A percentile compares a stretch with the other conserved stretches of the same genome.
These are phyloP conservation scores for Lablab purpureus DNA, from an alignment of 306 rosid genomes.

Conservation along the genomic window DNA sequence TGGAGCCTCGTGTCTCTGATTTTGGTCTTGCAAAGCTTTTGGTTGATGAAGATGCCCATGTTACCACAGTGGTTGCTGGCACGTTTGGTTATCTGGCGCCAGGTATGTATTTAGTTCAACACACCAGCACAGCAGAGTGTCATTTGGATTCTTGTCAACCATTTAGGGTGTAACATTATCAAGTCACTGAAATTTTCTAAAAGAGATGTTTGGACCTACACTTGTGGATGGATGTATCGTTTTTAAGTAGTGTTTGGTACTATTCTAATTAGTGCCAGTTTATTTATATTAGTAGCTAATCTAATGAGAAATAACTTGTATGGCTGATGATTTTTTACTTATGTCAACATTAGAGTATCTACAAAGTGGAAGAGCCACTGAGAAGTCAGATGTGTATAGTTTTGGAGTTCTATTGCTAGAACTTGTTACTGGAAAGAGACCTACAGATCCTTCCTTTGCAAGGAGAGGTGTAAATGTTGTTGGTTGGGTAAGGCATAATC, in stretches of 20 bases:
- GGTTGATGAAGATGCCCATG: slow-evolving; percentile 94
- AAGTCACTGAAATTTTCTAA: background rate
- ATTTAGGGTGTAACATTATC: background rate
- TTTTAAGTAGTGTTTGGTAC: no score
- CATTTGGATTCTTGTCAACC: slow-evolving; percentile 15
- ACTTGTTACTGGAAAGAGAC: slow-evolving; percentile 97
- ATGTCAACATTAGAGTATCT: slow-evolving; percentile 69
- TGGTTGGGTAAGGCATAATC: slow-evolving; percentile 83
- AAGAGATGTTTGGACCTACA: no score
- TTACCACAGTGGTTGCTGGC: slow-evolving; percentile 98
- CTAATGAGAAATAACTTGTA: background rate
- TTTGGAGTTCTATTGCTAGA: slow-evolving; percentile 93
- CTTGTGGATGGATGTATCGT: no score
- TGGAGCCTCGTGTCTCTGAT: slow-evolving; percentile 92
- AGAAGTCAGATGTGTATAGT: slow-evolving; percentile 95
- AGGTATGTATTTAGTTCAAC: slow-evolving; percentile 54
- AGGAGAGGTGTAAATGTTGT: slow-evolving; percentile 87
- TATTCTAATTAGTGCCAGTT: no score
- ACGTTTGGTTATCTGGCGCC: slow-evolving; percentile 97
- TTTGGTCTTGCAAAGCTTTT: slow-evolving; percentile 96
- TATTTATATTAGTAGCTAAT: background rate
- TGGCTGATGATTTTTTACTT: slow-evolving; percentile 9
- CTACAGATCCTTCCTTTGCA: slow-evolving; percentile 88
- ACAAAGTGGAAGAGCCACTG: slow-evolving; percentile 94
- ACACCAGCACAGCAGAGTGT: background rate